phyloP scores from a whole-genome alignment of 352 stramenopile genomes.

The Pythium sukuiense region DNA sequence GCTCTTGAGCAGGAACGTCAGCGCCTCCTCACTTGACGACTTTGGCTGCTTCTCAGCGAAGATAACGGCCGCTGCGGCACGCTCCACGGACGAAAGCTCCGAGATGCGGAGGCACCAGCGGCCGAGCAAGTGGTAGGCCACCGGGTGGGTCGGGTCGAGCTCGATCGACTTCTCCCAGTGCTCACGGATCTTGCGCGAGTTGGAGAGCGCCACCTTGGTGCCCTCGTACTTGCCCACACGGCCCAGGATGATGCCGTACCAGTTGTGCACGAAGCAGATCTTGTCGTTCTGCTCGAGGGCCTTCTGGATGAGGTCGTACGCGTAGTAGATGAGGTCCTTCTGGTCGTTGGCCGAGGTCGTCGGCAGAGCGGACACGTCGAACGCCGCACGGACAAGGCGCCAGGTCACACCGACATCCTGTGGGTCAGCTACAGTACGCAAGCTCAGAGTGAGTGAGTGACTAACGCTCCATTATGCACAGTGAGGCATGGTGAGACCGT shows the following conservation, averaged over 20 bases:
- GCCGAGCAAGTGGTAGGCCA: conserved; percentile 76
- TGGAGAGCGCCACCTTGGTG: conserved; percentile 82
- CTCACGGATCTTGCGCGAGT: conserved; percentile 80
- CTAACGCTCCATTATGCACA: too few relatives aligned
- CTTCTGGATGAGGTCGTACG: conserved; percentile 57
- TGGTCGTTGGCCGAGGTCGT: conserved; percentile 32
- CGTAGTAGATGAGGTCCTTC: conserved; percentile 42
- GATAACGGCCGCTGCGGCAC: conserved; percentile 76
- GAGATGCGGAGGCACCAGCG: conserved; percentile 84
- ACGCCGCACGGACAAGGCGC: conserved; percentile 36
- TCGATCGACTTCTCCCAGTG: conserved; percentile 78
- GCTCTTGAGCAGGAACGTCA: conserved; percentile 74
- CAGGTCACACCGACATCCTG: conserved; percentile 36
- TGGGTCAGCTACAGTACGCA: conserved; percentile 17
- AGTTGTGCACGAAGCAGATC: conserved; percentile 75
- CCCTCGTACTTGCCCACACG: conserved; percentile 85
- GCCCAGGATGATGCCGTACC: conserved; percentile 84
- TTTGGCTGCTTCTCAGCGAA: conserved; percentile 75
- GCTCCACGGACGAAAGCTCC: conserved; percentile 83
- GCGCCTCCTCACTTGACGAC: conserved; percentile 81
- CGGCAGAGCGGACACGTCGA: conserved; percentile 34
- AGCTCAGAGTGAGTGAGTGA: not conserved
- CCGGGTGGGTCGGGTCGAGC: conserved; percentile 73
- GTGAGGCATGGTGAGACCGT: not conserved
- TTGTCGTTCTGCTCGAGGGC: conserved; percentile 43